These are phyloP conservation scores for Rosa hybrid DNA, from an alignment of 331 rosid species.

Conservation along the genomic window DNA sequence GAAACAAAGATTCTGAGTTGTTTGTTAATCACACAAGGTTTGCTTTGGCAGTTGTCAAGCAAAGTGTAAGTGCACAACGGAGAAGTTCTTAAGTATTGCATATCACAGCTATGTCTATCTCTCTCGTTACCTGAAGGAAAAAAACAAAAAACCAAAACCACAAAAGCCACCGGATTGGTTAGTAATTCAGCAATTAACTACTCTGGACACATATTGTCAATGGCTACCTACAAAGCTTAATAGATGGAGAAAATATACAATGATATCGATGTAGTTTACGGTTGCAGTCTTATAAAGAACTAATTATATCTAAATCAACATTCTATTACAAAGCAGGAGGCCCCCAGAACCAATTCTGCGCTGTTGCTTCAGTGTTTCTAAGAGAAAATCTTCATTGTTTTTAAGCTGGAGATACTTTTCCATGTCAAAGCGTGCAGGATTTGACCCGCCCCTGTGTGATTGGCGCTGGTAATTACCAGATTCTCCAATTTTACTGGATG, in stretches of 20 bases:
- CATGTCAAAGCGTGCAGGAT: constrained; percentile 47
- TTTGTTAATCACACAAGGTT: neutral
- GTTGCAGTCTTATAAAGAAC: constrained; percentile 4
- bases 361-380: constrained; percentile 63
- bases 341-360: constrained; percentile 62
- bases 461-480: constrained; percentile 24
- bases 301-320: constrained; percentile 42
- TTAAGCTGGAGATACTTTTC: constrained; percentile 62
- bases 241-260: constrained; percentile 35
- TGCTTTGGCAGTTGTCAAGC: neutral
- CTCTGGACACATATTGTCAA: neutral
- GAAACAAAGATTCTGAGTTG: neutral
- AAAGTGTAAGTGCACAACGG: too few species aligned
- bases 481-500: constrained; percentile 37
- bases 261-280: constrained; percentile 1
- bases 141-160: too few species aligned
- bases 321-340: constrained; percentile 55
- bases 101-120: too few species aligned
- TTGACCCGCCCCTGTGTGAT: constrained; percentile 38
- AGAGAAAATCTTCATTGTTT: constrained; percentile 55
- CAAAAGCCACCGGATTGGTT: neutral
- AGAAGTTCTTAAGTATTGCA: too few species aligned
- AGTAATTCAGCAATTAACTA: neutral
- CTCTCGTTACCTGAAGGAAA: too few species aligned
- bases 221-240: neutral